phyloP scores from a whole-genome alignment of 305 asterid genomes.

The Fraxinus baroniana region DNA sequence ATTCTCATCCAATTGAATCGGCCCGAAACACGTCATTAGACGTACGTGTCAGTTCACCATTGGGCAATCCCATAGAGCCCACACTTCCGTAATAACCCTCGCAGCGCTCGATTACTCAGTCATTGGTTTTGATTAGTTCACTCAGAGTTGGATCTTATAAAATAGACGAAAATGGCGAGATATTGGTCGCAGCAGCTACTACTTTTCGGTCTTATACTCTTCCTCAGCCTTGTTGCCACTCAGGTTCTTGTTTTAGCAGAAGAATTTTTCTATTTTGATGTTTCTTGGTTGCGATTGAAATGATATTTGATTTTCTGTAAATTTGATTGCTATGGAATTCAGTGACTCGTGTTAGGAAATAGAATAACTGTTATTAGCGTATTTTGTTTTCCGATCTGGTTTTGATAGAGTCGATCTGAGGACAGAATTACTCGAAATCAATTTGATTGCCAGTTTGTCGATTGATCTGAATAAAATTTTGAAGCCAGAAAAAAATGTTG shows the following conservation, averaged over 20 bases:
- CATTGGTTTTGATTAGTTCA: too few species aligned
- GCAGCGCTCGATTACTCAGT: neutral
- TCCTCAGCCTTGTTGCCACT: conserved; percentile 21
- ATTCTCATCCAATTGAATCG: neutral
- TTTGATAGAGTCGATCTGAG: conserved; percentile 3
- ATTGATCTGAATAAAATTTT: conserved; percentile 2
- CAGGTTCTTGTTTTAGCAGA: conserved; percentile 34
- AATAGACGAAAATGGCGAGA: conserved; percentile 35
- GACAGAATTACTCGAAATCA: neutral
- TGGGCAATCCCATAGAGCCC: neutral
- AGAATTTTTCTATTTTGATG: neutral
- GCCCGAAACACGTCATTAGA: neutral
- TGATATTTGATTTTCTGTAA: neutral
- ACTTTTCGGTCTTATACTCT: conserved; percentile 22
- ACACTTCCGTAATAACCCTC: neutral
- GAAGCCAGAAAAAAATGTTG: neutral
- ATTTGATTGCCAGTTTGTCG: neutral
- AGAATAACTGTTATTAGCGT: neutral
- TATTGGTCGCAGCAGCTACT: neutral
- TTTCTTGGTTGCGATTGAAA: neutral
- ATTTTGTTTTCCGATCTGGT: neutral
- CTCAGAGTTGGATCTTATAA: neutral
- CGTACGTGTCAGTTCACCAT: conserved; percentile 24
- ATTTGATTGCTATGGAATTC: neutral
- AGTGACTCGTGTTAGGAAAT: neutral